Conservation (phyloP, 2,329 filamentous ascomycete genomes). For the Emmonsiellopsis sp. region DNA sequence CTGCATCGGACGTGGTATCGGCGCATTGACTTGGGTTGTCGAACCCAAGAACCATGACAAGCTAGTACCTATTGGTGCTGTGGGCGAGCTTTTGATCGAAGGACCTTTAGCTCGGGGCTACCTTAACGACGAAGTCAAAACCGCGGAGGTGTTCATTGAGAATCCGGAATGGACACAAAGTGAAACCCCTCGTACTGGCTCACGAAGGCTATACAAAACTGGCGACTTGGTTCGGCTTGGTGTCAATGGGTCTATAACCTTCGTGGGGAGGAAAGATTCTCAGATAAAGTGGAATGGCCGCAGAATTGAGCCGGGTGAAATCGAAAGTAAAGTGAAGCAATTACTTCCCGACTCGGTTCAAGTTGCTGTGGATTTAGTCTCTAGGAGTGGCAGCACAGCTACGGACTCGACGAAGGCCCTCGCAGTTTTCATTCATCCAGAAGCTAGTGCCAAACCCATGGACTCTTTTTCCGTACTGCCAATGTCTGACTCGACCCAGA, state of each 20-base stretch:
- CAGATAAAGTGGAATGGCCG: slow-evolving; percentile 96
- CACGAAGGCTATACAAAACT: slow-evolving; percentile 54
- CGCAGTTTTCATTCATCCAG: slow-evolving; percentile 30
- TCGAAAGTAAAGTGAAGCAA: slow-evolving; percentile 68
- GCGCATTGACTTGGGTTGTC: slow-evolving; percentile 27
- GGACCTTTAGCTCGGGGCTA: slow-evolving; percentile 28
- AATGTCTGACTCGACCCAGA: slow-evolving; percentile 45
- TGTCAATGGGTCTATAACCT: slow-evolving; percentile 61
- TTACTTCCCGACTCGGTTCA: slow-evolving; percentile 43
- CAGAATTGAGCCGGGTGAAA: slow-evolving; percentile 88
- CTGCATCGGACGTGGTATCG: slow-evolving; percentile 9
- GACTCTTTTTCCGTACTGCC: slow-evolving; percentile 46
- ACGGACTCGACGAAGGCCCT: slow-evolving; percentile 55
- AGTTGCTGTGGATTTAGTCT: slow-evolving; percentile 73
- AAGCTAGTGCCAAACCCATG: slow-evolving; percentile 41
- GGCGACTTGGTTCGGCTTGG: slow-evolving; percentile 76
- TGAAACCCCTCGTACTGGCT: slow-evolving; percentile 1
- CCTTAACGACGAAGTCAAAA: slow-evolving; percentile 14
- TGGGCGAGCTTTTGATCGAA: slow-evolving; percentile 31
- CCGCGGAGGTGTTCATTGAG: slow-evolving; percentile 10
- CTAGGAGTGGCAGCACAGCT: slow-evolving; percentile 69
- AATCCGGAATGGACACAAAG: slow-evolving; percentile 8
- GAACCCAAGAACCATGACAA: slow-evolving; percentile 28
- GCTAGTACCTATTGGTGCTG: slow-evolving; percentile 22
- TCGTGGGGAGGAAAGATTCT: slow-evolving; percentile 71